Evolutionary conservation across 495 filamentous ascomycete genomes (phyloP).

Genomic region (Extremus antarcticus): DNA sequence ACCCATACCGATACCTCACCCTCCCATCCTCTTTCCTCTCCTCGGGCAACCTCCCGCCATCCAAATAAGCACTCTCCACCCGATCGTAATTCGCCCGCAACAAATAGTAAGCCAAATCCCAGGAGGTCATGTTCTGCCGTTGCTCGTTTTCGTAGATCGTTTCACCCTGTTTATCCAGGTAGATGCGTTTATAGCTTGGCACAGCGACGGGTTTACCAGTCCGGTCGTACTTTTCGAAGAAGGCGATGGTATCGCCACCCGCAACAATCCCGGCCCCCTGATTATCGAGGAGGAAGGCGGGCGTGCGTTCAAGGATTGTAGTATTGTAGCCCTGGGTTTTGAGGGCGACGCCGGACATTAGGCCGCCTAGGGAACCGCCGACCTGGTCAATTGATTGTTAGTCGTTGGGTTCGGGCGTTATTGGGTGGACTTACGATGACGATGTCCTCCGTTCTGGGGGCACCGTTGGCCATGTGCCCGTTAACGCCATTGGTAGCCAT

Average conservation of each 20-base stretch:
- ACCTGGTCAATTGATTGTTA: conserved; percentile 8
- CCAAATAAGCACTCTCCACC: conserved; percentile 36
- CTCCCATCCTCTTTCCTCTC: conserved; percentile 29
- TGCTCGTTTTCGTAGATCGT: conserved; percentile 34
- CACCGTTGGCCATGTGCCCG: not conserved
- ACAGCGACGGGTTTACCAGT: conserved; percentile 28
- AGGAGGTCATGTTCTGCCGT: conserved; percentile 40
- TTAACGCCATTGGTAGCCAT: not conserved
- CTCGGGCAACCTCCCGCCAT: conserved; percentile 24
- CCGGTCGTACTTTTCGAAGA: conserved; percentile 29
- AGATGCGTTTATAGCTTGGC: conserved; percentile 30
- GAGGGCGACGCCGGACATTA: conserved; percentile 21
- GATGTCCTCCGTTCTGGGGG: not conserved
- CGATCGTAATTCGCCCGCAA: conserved; percentile 48
- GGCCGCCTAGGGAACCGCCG: conserved; percentile 23
- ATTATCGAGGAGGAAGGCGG: conserved; percentile 37
- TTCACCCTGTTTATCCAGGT: conserved; percentile 35
- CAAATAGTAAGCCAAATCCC: conserved; percentile 45
- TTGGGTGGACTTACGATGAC: conserved; percentile 10
- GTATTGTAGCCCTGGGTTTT: conserved; percentile 33
- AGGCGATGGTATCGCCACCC: conserved; percentile 29
- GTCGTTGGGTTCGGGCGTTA: not conserved
- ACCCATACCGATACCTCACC: conserved; percentile 38
- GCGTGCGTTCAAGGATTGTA: conserved; percentile 43
- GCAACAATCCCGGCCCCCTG: conserved; percentile 48